Percentiles rank a stretch among this genome's conserved stretches.
Evolutionary conservation across 805 yeast species (phyloP).

Genomic region (Candida berthetii): DNA sequence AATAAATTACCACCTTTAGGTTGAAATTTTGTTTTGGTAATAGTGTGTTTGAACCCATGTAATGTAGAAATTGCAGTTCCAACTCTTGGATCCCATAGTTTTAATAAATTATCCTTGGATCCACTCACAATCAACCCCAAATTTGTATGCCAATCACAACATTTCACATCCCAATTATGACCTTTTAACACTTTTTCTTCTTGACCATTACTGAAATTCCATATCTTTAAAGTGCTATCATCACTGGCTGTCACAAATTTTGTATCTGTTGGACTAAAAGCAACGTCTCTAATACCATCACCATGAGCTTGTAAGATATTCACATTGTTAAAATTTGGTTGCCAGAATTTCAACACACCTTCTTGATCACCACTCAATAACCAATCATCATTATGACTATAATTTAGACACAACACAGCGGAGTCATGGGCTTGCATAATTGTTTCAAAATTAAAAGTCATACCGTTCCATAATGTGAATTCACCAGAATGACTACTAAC

Average conservation of each 20-base stretch:
- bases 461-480: conserved; percentile 94
- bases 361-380: conserved; percentile 89
- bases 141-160: conserved; percentile 94
- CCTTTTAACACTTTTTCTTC: conserved; percentile 81
- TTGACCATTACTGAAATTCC: conserved; percentile 87
- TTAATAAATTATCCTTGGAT: conserved; percentile 89
- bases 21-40: conserved; percentile 81
- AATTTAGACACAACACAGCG: conserved; percentile 72
- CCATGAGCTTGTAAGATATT: conserved; percentile 73
- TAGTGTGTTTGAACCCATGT: conserved; percentile 91
- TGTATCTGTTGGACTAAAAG: conserved; percentile 85
- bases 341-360: conserved; percentile 93
- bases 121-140: conserved; percentile 87
- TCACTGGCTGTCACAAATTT: conserved; percentile 94
- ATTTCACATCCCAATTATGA: conserved; percentile 98
- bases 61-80: conserved; percentile 71
- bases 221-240: conserved; percentile 83
- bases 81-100: conserved; percentile 94
- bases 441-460: conserved; percentile 91
- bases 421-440: conserved; percentile 98
- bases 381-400: conserved; percentile 93
- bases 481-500: conserved; percentile 94
- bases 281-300: conserved; percentile 79
- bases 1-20: conserved; percentile 67
- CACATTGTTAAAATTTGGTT: conserved; percentile 94